A percentile compares a stretch with the other conserved stretches of the same genome.
phyloP scores from a whole-genome alignment of 371 early-diverging fungal genomes.

The Actinomortierella wolfii region DNA sequence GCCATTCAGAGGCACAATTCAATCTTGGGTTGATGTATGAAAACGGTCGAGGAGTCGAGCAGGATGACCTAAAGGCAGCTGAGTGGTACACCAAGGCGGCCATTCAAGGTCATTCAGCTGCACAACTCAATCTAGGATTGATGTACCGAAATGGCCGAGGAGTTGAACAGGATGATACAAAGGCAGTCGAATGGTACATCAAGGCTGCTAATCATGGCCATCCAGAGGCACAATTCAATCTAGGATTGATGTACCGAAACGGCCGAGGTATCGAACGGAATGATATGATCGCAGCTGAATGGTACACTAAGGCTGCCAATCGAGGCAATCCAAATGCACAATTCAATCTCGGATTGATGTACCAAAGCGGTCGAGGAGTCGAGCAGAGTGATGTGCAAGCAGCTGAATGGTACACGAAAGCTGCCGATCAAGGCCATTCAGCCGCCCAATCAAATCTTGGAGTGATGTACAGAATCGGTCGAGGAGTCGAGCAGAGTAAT shows the following conservation, averaged over 20 bases:
- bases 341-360: conserved; percentile 81
- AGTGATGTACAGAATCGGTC: conserved; percentile 82
- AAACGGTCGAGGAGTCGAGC: conserved; percentile 77
- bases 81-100: conserved; percentile 75
- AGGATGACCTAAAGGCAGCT: conserved; percentile 66
- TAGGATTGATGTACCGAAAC: conserved; percentile 85
- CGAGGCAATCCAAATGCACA: conserved; percentile 83
- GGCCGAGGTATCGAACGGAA: conserved; percentile 76
- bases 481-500: conserved; percentile 69
- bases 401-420: conserved; percentile 78
- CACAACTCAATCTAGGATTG: conserved; percentile 74
- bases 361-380: conserved; percentile 83
- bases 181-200: conserved; percentile 69
- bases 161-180: conserved; percentile 62
- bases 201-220: conserved; percentile 67
- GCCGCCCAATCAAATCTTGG: conserved; percentile 80
- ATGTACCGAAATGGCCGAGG: conserved; percentile 87
- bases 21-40: conserved; percentile 83
- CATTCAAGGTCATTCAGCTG: conserved; percentile 59
- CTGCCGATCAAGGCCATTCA: conserved; percentile 79
- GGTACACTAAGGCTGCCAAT: conserved; percentile 74
- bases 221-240: conserved; percentile 72
- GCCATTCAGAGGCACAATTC: conserved; percentile 83
- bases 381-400: conserved; percentile 62
- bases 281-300: conserved; percentile 58